Base-by-base conservation (phyloP, 2,329 filamentous ascomycete genomes). In the Venturia aucupariae region DNA sequence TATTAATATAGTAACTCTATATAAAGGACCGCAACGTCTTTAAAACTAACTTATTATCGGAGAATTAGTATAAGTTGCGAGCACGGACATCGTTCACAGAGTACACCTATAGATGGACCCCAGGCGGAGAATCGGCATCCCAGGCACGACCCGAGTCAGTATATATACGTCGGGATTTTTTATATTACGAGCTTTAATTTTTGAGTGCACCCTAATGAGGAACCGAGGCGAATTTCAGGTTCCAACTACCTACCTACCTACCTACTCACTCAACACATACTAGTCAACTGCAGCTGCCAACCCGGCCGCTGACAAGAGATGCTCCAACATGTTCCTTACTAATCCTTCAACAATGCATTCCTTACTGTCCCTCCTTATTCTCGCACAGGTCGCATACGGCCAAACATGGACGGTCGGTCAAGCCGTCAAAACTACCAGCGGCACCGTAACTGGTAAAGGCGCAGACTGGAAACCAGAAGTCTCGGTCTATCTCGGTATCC, bases 401-500 rank as follows among this genome's bases (percentile, higher is more conserved):
- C 48, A n/a, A 24, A 24, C 61, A 10, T 63, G 61, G 61, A 32
- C 24, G 10, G 54, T 63, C 32, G 61, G 61, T 13, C 61, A 63
- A 35, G 3, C 22, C 1, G 68, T 72, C 24, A 19, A 63, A 32
- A 72, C 68, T 3, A 70, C 64, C 59, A 73, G 69, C 64, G 71
- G 71, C 3, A 27, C 68, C 38, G 66, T 73, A 22, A 55, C 64
- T 6, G 70, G 71, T 8, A 70, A 72, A 60, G 46, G 66, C 17
- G 66, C 67, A 3, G 57, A 62, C 24, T 22, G 32, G n/a, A 24
- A 38, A 51, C 64, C 66, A 30, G 64, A 61, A 19, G 69, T 71
- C 8, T 67, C 64, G 27, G 72, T 72, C 46, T 73, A 70, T 55
- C 67, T 71, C 57, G 72, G 70, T 10, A 71, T 74, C 27, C 72